phyloP scores from a whole-genome alignment of 306 rosid genomes.

The Cucurbita ficifolia region DNA sequence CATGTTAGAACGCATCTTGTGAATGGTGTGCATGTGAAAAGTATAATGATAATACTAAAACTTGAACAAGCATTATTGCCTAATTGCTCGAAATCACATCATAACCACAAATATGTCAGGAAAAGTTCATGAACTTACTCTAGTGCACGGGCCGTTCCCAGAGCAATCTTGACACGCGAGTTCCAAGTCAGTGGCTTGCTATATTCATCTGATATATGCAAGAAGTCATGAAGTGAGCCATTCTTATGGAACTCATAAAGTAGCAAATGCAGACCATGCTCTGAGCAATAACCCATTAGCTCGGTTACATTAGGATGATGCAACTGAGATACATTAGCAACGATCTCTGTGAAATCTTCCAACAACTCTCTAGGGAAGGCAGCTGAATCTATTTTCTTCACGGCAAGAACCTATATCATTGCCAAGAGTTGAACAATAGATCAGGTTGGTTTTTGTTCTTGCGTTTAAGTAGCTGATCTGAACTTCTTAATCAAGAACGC shows the following conservation, averaged over 20 bases:
- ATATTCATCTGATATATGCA: slow-evolving; percentile 76
- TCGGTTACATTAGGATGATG: slow-evolving; percentile 86
- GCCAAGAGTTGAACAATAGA: neutral
- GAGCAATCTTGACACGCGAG: slow-evolving; percentile 87
- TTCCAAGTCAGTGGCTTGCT: slow-evolving; percentile 92
- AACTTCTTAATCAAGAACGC: neutral
- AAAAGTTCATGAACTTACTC: slow-evolving; percentile 54
- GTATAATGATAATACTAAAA: neutral
- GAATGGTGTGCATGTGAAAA: neutral
- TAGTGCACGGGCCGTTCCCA: slow-evolving; percentile 90
- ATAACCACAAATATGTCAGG: neutral
- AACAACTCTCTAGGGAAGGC: slow-evolving; percentile 35
- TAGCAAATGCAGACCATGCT: slow-evolving; percentile 89
- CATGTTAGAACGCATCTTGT: neutral
- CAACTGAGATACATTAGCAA: slow-evolving; percentile 56
- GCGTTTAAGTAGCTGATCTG: neutral
- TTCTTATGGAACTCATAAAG: slow-evolving; percentile 72
- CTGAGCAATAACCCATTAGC: slow-evolving; percentile 91
- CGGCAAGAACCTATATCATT: slow-evolving; percentile 66
- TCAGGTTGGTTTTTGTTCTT: neutral
- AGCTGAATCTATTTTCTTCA: slow-evolving; percentile 85
- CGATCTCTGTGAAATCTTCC: slow-evolving; percentile 55
- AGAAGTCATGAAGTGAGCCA: slow-evolving; percentile 78
- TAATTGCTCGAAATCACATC: neutral
- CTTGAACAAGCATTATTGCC: neutral